phyloP scores from a whole-genome alignment of 768 basidiomycete genomes.

The Atractiella rhizophila region DNA sequence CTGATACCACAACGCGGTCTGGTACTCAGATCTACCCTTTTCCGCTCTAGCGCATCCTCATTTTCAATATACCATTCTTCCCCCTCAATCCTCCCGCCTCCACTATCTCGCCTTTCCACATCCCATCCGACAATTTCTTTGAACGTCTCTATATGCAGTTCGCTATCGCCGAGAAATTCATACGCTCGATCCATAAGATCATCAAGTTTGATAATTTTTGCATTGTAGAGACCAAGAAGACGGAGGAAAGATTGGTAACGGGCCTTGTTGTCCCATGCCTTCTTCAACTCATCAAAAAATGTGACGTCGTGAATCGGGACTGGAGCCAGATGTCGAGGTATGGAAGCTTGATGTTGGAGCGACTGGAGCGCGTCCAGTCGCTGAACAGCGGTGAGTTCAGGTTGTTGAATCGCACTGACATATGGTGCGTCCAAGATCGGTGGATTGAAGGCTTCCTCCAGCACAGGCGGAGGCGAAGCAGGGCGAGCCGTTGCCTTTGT shows the following conservation, averaged over 20 bases:
- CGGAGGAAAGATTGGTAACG: constrained; percentile 64
- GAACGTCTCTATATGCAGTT: constrained; percentile 46
- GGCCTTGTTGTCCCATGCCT: constrained; percentile 26
- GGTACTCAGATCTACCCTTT: constrained; percentile 31
- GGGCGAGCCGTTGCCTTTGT: background rate
- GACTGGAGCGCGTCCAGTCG: constrained; percentile 3
- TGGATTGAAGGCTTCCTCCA: background rate
- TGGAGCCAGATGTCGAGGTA: constrained; percentile 12
- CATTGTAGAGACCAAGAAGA: constrained; percentile 65
- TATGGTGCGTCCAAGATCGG: background rate
- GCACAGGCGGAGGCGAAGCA: background rate
- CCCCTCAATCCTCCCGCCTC: constrained; percentile 13
- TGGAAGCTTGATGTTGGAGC: constrained; percentile 5
- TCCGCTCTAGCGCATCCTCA: constrained; percentile 35
- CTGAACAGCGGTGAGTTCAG: constrained; percentile 1
- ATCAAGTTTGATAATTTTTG: constrained; percentile 67
- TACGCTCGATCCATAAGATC: constrained; percentile 57
- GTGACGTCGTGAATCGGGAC: constrained; percentile 39
- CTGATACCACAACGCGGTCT: constrained; percentile 49
- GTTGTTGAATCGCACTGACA: no score
- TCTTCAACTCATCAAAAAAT: constrained; percentile 74
- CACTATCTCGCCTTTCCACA: constrained; percentile 13
- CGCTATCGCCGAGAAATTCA: constrained; percentile 44
- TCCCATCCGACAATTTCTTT: constrained; percentile 65
- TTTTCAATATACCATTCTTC: constrained; percentile 35